Conservation (phyloP, 1,139 yeast species). For the Debaryomyces sp. region DNA sequence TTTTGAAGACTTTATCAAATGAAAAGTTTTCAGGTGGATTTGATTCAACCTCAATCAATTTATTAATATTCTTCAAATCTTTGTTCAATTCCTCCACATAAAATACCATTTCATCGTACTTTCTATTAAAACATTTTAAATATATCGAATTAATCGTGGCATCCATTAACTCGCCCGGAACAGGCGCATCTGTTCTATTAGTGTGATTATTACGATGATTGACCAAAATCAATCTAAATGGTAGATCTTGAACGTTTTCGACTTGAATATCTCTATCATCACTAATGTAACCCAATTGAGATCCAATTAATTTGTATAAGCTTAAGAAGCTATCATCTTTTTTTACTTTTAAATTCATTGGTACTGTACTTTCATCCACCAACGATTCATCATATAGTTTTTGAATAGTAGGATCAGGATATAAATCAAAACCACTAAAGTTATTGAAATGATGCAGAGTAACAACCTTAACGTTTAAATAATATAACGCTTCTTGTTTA, state of each 20-base stretch:
- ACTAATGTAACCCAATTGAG: constrained; percentile 36
- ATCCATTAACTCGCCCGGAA: constrained; percentile 39
- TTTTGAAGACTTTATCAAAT: constrained; percentile 25
- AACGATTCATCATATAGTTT: constrained; percentile 52
- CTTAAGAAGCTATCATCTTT: constrained; percentile 59
- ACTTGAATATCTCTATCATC: constrained; percentile 13
- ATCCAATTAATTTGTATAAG: constrained; percentile 53
- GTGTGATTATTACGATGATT: constrained; percentile 76
- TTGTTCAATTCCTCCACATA: constrained; percentile 48
- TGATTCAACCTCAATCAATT: constrained; percentile 8
- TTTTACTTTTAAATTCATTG: constrained; percentile 54
- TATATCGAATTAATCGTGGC: constrained; percentile 41
- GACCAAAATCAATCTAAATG: constrained; percentile 66
- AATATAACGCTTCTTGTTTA: constrained; percentile 78
- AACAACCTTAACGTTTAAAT: constrained; percentile 60
- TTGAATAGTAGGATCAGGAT: constrained; percentile 55
- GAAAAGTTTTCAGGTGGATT: constrained; percentile 26
- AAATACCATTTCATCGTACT: constrained; percentile 49
- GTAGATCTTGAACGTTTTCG: constrained; percentile 26
- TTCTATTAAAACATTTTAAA: constrained; percentile 40
- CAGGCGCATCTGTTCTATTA: constrained; percentile 59
- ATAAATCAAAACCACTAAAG: constrained; percentile 77
- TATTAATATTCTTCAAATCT: constrained; percentile 31
- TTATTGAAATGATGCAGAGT: constrained; percentile 53
- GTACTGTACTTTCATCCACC: constrained; percentile 50